Evolutionary conservation across 2,329 filamentous ascomycete species (phyloP).

Genomic region (Verruconis gallopava): DNA sequence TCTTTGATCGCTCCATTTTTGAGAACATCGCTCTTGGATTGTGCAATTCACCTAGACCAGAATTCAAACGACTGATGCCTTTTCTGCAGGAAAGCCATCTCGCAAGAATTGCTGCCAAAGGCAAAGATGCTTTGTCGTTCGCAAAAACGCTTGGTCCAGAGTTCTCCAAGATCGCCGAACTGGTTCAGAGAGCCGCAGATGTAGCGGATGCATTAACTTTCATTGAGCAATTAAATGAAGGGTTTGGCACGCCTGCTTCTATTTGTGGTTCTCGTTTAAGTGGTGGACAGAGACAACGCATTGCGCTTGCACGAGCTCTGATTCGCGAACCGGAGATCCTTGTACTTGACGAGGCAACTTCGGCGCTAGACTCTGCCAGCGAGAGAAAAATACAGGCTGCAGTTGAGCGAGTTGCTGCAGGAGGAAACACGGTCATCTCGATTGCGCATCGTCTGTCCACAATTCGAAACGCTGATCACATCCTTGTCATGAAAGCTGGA

Average conservation of each 20-base stretch:
- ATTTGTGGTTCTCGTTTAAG: slow-evolving; percentile 61
- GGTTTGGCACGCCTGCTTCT: slow-evolving; percentile 62
- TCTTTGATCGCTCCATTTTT: slow-evolving; percentile 38
- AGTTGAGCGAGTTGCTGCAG: slow-evolving; percentile 20
- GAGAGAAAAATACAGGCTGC: slow-evolving; percentile 41
- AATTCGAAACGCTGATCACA: slow-evolving; percentile 23
- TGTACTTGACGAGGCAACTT: slow-evolving; percentile 50
- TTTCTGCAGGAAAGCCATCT: slow-evolving; percentile 27
- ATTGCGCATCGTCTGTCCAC: slow-evolving; percentile 28
- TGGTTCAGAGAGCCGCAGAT: slow-evolving; percentile 34
- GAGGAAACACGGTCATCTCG: slow-evolving; percentile 24
- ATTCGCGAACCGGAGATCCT: slow-evolving; percentile 45
- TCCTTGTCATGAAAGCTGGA: slow-evolving; percentile 27
- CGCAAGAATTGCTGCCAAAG: slow-evolving; percentile 20
- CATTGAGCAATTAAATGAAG: slow-evolving; percentile 54
- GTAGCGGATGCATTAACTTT: slow-evolving; percentile 63
- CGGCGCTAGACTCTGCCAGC: slow-evolving; percentile 45
- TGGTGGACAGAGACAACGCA: slow-evolving; percentile 45
- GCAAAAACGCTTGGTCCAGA: slow-evolving; percentile 33
- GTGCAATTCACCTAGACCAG: slow-evolving; percentile 24
- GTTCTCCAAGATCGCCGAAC: slow-evolving; percentile 33
- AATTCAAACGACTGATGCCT: slow-evolving; percentile 31
- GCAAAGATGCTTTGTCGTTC: slow-evolving; percentile 14
- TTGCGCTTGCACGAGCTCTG: slow-evolving; percentile 44
- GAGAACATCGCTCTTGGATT: slow-evolving; percentile 59